Conservation (phyloP, 2,329 filamentous ascomycete genomes). For the Colletotrichum sp. region DNA sequence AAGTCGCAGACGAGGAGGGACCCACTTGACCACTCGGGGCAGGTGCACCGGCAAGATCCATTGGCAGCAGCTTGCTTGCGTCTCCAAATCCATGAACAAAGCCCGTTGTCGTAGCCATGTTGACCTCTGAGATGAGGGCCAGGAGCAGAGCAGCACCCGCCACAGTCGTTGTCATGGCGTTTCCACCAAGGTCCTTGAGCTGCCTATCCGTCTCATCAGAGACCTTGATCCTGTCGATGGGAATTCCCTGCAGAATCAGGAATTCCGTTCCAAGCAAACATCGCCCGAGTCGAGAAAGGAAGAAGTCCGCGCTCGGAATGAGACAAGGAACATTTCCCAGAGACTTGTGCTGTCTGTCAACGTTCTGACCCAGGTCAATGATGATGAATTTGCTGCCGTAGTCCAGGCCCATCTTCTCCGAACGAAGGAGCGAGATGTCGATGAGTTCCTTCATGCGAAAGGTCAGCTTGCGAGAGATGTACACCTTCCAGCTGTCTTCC, state of each 20-base stretch:
- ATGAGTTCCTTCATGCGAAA: conserved; percentile 70
- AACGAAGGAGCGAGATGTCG: conserved; percentile 65
- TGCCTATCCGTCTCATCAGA: conserved; percentile 66
- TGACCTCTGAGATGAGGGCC: conserved; percentile 51
- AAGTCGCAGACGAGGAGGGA: background rate
- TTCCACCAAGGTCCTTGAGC: conserved; percentile 75
- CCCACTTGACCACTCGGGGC: background rate
- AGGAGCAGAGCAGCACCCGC: conserved; percentile 68
- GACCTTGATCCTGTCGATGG: conserved; percentile 65
- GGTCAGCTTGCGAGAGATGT: conserved; percentile 51
- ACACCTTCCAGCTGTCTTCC: conserved; percentile 59
- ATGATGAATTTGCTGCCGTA: conserved; percentile 46
- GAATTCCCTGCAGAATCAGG: conserved; percentile 72
- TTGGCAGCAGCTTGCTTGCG: background rate
- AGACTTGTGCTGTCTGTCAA: conserved; percentile 61
- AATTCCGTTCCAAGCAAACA: conserved; percentile 67
- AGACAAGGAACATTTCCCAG: conserved; percentile 71
- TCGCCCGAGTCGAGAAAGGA: conserved; percentile 63
- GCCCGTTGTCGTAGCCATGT: background rate
- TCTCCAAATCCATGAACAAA: background rate
- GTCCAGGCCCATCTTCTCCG: conserved; percentile 56
- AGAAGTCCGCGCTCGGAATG: conserved; percentile 69
- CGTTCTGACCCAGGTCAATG: conserved; percentile 75
- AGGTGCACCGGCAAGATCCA: background rate
- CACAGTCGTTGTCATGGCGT: conserved; percentile 80